Percentiles rank a stretch among this genome's conserved stretches.
Evolutionary conservation across 2,329 filamentous ascomycete species (phyloP).

Genomic region (Talaromyces funiculosus): DNA sequence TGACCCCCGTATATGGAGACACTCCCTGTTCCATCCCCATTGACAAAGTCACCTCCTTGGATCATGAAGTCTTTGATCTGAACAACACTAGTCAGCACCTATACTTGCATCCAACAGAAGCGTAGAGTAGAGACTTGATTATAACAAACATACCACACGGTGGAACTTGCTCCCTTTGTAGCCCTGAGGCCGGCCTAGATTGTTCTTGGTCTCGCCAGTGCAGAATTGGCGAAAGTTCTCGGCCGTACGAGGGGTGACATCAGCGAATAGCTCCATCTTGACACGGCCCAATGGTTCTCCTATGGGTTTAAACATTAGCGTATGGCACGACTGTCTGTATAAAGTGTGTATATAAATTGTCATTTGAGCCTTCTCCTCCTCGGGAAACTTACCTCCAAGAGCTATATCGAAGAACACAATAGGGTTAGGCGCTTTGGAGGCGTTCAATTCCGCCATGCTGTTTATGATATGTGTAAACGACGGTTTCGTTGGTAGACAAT

Average conservation of each 20-base stretch:
- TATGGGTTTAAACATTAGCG: constrained; percentile 30
- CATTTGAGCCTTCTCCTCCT: neutral
- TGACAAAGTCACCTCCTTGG: constrained; percentile 92
- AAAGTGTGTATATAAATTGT: too few species aligned
- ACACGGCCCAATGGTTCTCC: constrained; percentile 81
- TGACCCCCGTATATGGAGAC: constrained; percentile 81
- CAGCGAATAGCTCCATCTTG: constrained; percentile 83
- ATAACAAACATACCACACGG: constrained; percentile 63
- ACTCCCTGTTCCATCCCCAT: constrained; percentile 85
- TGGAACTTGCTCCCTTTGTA: constrained; percentile 96
- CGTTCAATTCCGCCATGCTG: constrained; percentile 10
- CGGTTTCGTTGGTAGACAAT: neutral
- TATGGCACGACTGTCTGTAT: neutral
- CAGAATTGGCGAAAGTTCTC: constrained; percentile 98
- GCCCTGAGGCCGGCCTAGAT: constrained; percentile 71
- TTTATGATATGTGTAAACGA: neutral
- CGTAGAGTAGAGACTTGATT: neutral
- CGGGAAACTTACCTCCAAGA: constrained; percentile 38
- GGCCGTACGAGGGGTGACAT: constrained; percentile 78
- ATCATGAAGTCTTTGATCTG: constrained; percentile 97
- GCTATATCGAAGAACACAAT: constrained; percentile 48
- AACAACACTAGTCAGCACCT: neutral
- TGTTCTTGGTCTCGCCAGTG: constrained; percentile 82
- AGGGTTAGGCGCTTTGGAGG: constrained; percentile 29
- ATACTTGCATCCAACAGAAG: too few species aligned